Percentiles rank a stretch among this genome's conserved stretches.
Conservation (phyloP, 495 filamentous ascomycete genomes). For the Podospora australis region DNA sequence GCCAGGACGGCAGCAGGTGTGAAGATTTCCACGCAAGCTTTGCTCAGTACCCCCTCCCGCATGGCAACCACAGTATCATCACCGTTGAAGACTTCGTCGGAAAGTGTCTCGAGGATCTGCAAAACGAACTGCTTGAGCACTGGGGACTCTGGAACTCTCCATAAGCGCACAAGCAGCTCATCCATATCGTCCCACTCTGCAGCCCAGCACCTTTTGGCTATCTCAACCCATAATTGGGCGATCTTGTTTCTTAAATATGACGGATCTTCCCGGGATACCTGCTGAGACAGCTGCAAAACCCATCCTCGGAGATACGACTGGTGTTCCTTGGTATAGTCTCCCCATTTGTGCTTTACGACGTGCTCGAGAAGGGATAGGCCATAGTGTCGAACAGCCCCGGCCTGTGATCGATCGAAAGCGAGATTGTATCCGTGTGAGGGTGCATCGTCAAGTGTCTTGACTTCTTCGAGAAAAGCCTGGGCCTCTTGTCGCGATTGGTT, state of each 20-base stretch:
- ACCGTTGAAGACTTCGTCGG: slow-evolving; percentile 86
- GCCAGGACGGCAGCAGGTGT: slow-evolving; percentile 68
- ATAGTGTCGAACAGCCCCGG: slow-evolving; percentile 83
- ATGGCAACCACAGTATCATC: slow-evolving; percentile 81
- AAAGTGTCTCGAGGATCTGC: slow-evolving; percentile 81
- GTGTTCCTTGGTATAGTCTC: slow-evolving; percentile 59
- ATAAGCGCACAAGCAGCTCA: slow-evolving; percentile 67
- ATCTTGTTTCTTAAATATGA: slow-evolving; percentile 86
- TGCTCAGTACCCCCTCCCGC: slow-evolving; percentile 75
- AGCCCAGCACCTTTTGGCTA: slow-evolving; percentile 89
- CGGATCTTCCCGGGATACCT: slow-evolving; percentile 66
- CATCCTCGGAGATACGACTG: slow-evolving; percentile 58
- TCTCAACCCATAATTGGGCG: slow-evolving; percentile 89
- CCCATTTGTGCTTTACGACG: slow-evolving; percentile 75
- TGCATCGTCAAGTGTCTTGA: slow-evolving; percentile 70
- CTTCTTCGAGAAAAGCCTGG: slow-evolving; percentile 70
- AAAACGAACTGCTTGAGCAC: slow-evolving; percentile 77
- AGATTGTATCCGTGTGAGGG: slow-evolving; percentile 81
- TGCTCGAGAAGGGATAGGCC: slow-evolving; percentile 86
- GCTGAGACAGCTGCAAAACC: slow-evolving; percentile 71
- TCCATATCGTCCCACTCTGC: slow-evolving; percentile 95
- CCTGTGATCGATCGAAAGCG: slow-evolving; percentile 62
- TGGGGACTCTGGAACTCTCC: slow-evolving; percentile 56
- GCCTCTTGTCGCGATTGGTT: slow-evolving; percentile 84
- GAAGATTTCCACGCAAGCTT: slow-evolving; percentile 87